Evolutionary conservation across 306 rosid genomes (phyloP).

Genomic region (Boehmeria nivea): DNA sequence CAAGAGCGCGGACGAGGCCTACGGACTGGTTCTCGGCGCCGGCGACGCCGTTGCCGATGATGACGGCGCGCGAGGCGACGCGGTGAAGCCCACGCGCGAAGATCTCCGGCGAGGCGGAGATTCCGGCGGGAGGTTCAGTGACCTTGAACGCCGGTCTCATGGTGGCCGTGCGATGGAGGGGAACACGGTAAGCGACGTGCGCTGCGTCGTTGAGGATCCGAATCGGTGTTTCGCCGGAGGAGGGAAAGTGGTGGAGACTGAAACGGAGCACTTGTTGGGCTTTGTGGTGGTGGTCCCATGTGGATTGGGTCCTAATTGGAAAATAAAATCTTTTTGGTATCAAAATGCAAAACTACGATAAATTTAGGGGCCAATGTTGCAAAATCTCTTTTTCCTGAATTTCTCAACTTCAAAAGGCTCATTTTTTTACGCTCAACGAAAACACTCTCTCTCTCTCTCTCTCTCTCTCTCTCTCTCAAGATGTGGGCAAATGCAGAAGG

Average conservation of each 20-base stretch:
- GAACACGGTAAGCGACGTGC: neutral
- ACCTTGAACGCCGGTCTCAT: slow-evolving; percentile 46
- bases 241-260: no score
- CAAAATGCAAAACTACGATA: no score
- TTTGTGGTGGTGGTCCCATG: neutral
- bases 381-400: no score
- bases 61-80: slow-evolving; percentile 58
- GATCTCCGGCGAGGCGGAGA: slow-evolving; percentile 35
- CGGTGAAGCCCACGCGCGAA: slow-evolving; percentile 38
- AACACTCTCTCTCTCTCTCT: neutral
- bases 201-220: neutral
- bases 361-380: no score
- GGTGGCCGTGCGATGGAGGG: neutral
- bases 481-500: slow-evolving; percentile 97
- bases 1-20: slow-evolving; percentile 84
- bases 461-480: slow-evolving; percentile 5
- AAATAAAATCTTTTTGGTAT: no score
- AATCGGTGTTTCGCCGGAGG: neutral
- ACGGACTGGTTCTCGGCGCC: slow-evolving; percentile 88
- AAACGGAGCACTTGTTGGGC: neutral
- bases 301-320: no score
- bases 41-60: slow-evolving; percentile 80
- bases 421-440: no score
- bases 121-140: slow-evolving; percentile 29
- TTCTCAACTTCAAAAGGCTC: no score